Percentiles rank a stretch among this genome's conserved stretches.
phyloP scores from a whole-genome alignment of 805 yeast genomes.

The Kodamaea neixiangensis region DNA sequence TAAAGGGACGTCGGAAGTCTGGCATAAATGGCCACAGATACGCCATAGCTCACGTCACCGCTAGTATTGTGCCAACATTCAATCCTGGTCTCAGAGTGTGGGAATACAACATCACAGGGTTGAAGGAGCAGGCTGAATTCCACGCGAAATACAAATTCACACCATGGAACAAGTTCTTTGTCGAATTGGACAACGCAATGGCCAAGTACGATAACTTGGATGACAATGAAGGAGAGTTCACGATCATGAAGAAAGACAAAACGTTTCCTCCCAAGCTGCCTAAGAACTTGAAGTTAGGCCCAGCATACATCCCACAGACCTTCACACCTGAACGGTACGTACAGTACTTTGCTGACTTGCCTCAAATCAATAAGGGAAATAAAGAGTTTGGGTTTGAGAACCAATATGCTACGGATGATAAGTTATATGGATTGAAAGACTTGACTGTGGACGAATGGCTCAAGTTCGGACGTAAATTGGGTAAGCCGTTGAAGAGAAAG shows the following conservation, averaged over 20 bases:
- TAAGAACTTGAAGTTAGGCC: conserved; percentile 56
- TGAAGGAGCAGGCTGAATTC: conserved; percentile 30
- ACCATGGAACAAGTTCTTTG: conserved; percentile 64
- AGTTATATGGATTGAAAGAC: conserved; percentile 52
- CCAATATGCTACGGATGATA: conserved; percentile 70
- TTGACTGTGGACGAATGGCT: conserved; percentile 67
- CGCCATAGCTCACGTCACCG: conserved; percentile 66
- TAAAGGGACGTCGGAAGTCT: conserved; percentile 47
- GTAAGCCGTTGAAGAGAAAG: conserved; percentile 37
- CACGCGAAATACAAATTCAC: conserved; percentile 23
- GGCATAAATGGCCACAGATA: conserved; percentile 57
- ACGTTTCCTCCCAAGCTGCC: conserved; percentile 68
- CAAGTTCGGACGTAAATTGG: conserved; percentile 54
- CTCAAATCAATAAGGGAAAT: conserved; percentile 44
- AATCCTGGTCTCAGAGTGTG: conserved; percentile 82
- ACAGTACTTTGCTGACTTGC: conserved; percentile 72
- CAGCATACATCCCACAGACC: conserved; percentile 70
- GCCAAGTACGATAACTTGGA: conserved; percentile 23
- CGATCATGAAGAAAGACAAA: conserved; percentile 45
- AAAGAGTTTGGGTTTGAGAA: conserved; percentile 57
- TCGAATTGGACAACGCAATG: conserved; percentile 40
- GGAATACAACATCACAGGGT: conserved; percentile 76
- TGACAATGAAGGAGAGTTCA: conserved; percentile 13
- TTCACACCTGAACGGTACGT: conserved; percentile 73
- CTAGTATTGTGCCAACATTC: conserved; percentile 81